A percentile compares a stretch with the other conserved stretches of the same genome.
These are phyloP conservation scores for Trichomonas vaginalis DNA, from an alignment of 208 protist genomes.

Conservation along the genomic window DNA sequence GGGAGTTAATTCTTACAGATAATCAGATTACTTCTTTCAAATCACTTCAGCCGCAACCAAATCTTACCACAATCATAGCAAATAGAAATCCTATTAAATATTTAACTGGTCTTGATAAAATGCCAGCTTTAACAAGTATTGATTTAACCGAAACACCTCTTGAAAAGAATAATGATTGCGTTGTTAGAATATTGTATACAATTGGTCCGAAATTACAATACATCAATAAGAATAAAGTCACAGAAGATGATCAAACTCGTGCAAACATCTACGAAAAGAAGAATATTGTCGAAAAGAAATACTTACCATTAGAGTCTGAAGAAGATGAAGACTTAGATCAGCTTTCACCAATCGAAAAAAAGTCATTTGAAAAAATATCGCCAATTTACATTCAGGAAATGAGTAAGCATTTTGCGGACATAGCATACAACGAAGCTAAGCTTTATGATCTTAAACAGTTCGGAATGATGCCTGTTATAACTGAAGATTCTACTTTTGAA, in stretches of 20 bases:
- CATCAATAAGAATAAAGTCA: neutral
- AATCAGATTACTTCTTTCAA: neutral
- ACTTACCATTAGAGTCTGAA: neutral
- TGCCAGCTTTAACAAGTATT: neutral
- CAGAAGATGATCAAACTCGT: neutral
- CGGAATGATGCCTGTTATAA: neutral
- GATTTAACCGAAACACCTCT: neutral
- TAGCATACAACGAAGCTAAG: neutral
- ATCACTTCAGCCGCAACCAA: neutral
- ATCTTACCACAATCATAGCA: neutral
- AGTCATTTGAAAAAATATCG: neutral
- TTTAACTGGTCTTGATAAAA: neutral
- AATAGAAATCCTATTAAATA: neutral
- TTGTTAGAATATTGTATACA: neutral
- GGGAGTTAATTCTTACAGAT: neutral
- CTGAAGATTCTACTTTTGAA: neutral
- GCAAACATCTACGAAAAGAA: neutral
- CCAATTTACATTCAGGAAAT: neutral
- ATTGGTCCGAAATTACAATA: neutral
- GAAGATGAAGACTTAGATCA: neutral
- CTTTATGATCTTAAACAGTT: neutral
- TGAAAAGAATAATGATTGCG: neutral
- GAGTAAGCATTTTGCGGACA: neutral
- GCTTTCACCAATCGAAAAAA: neutral
- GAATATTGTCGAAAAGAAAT: neutral